These are phyloP conservation scores for Pseudogymnoascus sp. DNA, from an alignment of 2,329 filamentous ascomycete genomes.

Conservation along the genomic window DNA sequence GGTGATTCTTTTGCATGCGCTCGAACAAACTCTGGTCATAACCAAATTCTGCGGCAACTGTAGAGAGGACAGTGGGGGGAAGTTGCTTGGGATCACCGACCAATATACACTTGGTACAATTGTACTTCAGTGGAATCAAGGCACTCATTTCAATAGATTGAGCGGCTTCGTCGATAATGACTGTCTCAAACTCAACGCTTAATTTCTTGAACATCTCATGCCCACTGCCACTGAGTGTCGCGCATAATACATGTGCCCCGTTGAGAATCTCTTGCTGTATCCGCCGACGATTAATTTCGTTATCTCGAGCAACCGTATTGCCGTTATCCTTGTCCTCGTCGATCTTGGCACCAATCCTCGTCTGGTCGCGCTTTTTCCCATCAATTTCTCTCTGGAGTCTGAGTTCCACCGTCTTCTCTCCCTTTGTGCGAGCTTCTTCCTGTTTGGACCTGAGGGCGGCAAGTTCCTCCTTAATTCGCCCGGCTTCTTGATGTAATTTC, in stretches of 20 bases:
- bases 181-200: slow-evolving; percentile 95
- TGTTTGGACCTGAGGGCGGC: slow-evolving; percentile 63
- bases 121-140: slow-evolving; percentile 93
- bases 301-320: slow-evolving; percentile 72
- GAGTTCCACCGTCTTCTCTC: slow-evolving; percentile 41
- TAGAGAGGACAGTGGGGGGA: slow-evolving; percentile 90
- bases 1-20: slow-evolving; percentile 91
- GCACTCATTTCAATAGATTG: slow-evolving; percentile 97
- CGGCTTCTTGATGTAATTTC: slow-evolving; percentile 55
- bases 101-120: slow-evolving; percentile 91
- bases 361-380: slow-evolving; percentile 68
- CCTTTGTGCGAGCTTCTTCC: slow-evolving; percentile 55
- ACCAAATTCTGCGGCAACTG: slow-evolving; percentile 83
- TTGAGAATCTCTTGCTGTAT: slow-evolving; percentile 89
- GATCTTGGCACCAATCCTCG: slow-evolving; percentile 70
- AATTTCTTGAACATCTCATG: slow-evolving; percentile 96
- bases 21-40: slow-evolving; percentile 99
- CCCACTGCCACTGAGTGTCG: slow-evolving; percentile 88
- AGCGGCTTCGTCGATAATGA: slow-evolving; percentile 95
- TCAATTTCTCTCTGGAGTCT: slow-evolving; percentile 71
- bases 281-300: slow-evolving; percentile 74
- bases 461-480: slow-evolving; percentile 68
- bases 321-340: slow-evolving; percentile 83
- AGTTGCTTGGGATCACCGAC: slow-evolving; percentile 97
- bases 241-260: slow-evolving; percentile 85